Conservation (phyloP, 78 protist genomes). For the Andalucia godoyi region DNA sequence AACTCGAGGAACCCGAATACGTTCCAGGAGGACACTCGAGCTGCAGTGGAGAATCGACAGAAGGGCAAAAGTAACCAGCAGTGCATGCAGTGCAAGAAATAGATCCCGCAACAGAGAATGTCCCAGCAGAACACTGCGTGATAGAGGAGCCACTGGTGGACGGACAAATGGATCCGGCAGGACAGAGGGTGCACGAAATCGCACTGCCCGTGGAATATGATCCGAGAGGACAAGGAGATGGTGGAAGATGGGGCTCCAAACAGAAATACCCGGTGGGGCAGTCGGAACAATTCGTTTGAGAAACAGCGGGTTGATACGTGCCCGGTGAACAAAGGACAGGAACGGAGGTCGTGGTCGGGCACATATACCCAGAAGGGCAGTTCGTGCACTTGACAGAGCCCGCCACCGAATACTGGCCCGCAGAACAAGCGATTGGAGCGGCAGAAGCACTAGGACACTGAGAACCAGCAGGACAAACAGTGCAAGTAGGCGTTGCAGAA, state of each 20-base stretch:
- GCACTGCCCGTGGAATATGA: too few relatives aligned
- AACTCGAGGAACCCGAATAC: background rate
- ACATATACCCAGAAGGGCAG: constrained; percentile 23
- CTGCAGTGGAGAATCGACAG: background rate
- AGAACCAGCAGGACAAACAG: background rate
- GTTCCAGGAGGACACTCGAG: background rate
- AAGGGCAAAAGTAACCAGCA: background rate
- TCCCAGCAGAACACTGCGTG: background rate
- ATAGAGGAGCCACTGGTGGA: too few relatives aligned
- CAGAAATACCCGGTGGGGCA: constrained; percentile 22
- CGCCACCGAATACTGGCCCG: background rate
- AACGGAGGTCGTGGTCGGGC: background rate
- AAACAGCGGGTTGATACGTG: background rate
- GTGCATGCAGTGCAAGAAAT: constrained; percentile 1
- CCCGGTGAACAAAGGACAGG: constrained; percentile 11
- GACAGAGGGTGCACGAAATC: too few relatives aligned
- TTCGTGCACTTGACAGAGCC: background rate
- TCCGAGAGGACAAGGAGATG: too few relatives aligned
- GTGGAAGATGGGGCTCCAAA: too few relatives aligned
- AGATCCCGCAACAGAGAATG: background rate
- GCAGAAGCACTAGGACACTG: too few relatives aligned
- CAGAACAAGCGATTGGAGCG: too few relatives aligned
- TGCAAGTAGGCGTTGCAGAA: background rate
- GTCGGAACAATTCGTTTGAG: background rate
- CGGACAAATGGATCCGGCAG: background rate